Percentiles rank a stretch among this genome's conserved stretches.
These are phyloP conservation scores for Fragilariopsis cylindrus DNA, from an alignment of 108 stramenopile genomes.

Conservation along the genomic window DNA sequence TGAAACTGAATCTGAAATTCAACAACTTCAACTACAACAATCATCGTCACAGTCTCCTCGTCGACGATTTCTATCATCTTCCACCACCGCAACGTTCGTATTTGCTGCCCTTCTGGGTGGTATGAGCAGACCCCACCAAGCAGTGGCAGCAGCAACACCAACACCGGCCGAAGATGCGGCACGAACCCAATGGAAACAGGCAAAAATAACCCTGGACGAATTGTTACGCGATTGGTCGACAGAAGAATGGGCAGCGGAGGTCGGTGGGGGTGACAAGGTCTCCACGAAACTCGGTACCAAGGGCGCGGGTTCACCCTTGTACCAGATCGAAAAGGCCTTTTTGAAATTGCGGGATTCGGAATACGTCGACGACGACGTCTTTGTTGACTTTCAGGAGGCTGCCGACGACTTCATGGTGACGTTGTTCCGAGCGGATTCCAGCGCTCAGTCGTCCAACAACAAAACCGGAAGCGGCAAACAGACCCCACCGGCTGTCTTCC, in stretches of 20 bases:
- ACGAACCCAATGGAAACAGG: neutral
- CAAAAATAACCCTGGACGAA: neutral
- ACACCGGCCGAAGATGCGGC: neutral
- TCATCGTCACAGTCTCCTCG: too few relatives aligned
- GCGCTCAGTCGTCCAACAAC: neutral
- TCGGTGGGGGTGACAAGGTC: neutral
- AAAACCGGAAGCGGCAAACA: neutral
- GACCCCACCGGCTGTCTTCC: neutral
- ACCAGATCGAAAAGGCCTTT: neutral
- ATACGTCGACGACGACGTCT: neutral
- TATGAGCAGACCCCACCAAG: neutral
- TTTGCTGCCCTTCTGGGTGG: too few relatives aligned
- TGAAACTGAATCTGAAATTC: too few relatives aligned
- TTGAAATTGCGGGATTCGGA: neutral
- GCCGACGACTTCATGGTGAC: neutral
- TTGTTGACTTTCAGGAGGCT: neutral
- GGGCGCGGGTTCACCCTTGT: neutral
- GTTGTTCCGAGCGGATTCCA: neutral
- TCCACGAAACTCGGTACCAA: neutral
- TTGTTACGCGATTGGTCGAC: neutral
- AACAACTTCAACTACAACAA: too few relatives aligned
- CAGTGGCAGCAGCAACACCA: neutral
- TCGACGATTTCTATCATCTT: too few relatives aligned
- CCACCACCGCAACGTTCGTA: too few relatives aligned
- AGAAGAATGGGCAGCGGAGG: neutral